Conservation (phyloP, 805 yeast species). For the Priceomyces castillae region DNA sequence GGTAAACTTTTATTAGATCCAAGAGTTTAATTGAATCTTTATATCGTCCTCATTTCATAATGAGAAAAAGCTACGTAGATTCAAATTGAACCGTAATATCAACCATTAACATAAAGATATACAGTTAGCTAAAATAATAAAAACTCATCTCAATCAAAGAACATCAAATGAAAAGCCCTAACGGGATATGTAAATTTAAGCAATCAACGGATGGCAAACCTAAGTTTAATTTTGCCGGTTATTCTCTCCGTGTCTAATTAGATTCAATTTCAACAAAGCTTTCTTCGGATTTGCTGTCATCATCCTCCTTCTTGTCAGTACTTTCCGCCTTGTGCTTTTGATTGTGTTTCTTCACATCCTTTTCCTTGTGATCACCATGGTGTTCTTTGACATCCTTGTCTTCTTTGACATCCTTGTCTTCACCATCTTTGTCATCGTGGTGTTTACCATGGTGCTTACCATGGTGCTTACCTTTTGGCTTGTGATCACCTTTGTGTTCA, state of each 20-base stretch:
- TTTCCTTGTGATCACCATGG: neutral
- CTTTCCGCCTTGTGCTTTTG: neutral
- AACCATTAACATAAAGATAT: too few relatives aligned
- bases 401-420: too few relatives aligned
- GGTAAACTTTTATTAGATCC: constrained; percentile 64
- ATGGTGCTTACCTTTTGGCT: neutral
- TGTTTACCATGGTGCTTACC: neutral
- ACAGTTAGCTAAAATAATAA: too few relatives aligned
- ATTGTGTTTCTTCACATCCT: neutral
- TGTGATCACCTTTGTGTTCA: neutral
- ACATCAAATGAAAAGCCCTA: too few relatives aligned
- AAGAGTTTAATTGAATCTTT: constrained; percentile 31
- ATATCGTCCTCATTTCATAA: neutral
- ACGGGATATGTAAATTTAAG: too few relatives aligned
- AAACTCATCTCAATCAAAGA: too few relatives aligned
- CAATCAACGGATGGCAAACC: too few relatives aligned
- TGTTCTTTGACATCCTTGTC: too few relatives aligned
- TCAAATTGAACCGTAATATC: too few relatives aligned
- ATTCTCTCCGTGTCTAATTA: neutral
- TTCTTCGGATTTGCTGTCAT: too few relatives aligned
- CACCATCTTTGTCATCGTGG: too few relatives aligned
- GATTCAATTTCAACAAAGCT: neutral
- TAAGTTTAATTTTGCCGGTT: neutral
- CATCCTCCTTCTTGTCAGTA: neutral
- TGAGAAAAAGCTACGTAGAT: too few relatives aligned